Base-by-base conservation (phyloP, 225 moss, liverwort and hornwort genomes). In the Lunularia cruciata region DNA sequence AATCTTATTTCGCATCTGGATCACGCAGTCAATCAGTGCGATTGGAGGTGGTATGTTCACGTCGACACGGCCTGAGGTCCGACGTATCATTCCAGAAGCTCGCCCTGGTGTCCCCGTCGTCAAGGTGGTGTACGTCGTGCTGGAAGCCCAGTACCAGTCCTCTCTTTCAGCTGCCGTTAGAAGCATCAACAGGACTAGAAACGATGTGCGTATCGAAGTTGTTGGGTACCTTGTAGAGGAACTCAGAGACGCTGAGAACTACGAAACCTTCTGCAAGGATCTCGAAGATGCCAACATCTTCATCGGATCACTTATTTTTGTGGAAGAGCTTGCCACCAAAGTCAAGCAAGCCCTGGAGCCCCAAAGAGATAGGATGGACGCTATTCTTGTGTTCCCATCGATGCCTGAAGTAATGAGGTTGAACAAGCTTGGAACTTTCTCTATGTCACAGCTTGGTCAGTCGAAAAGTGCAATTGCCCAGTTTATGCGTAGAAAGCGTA, bases 381-480 rank as follows among this genome's bases (percentile, higher is more conserved):
- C 93, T 0, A 83, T 98, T 8, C 67, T 98, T 19, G 84, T 98
- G n/a, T 98, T 98, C 64, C 98, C 98, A 0, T 98, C 98, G 22
- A 98, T 93, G 98, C 98, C 98, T 0, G 98, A 90, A 65, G 98
- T 98, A 11, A 98, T 98, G 98, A 83, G 91, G 47, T 46, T 98
- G 69, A 98, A 98, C 70, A 98, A 98, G 80, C 80, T 98, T 1
- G 98, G 98, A 11, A 91, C 98, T 3, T 98, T 98, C 57, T 93
- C 98, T 4, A 98, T 98, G 98, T 87, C 98, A 57, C 92, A 93
- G 77, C 68, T 98, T 52, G 98, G 98, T 18, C 98, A 98, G 53
- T 93, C 93, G 3, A 98, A 89, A 79, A 98, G 98, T 37, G 98
- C 98, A 3, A 98, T 98, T 37, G 98, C 98, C 0, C 93, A 98